A percentile compares a stretch with the other conserved stretches of the same genome.
Evolutionary conservation across 2,329 filamentous ascomycete genomes (phyloP).

Genomic region (Curvularia eragrostidis): DNA sequence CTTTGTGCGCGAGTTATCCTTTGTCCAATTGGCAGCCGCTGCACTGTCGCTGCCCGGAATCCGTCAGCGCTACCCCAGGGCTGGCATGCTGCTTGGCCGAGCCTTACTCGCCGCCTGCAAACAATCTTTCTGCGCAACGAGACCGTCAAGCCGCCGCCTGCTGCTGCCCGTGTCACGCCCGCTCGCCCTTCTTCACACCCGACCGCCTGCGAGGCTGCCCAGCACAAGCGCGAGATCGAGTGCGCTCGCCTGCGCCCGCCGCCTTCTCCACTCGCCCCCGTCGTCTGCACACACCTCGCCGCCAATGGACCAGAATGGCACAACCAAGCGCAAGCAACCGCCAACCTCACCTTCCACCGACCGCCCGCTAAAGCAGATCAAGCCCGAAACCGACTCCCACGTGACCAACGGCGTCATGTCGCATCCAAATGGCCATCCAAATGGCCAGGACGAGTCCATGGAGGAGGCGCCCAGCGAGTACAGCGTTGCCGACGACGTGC

Average conservation of each 20-base stretch:
- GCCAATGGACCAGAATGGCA: conserved; percentile 59
- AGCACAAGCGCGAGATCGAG: not conserved
- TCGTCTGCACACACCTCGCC: conserved; percentile 4
- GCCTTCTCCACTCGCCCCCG: conserved; percentile 6
- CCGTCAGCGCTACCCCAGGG: conserved; percentile 5
- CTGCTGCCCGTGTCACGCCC: conserved; percentile 16
- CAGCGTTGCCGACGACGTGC: conserved; percentile 53
- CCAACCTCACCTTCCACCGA: conserved; percentile 55
- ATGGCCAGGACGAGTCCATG: conserved; percentile 44
- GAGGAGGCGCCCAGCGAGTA: conserved; percentile 39
- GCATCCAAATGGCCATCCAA: conserved; percentile 24
- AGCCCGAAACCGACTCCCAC: conserved; percentile 57
- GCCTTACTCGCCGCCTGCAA: conserved; percentile 38
- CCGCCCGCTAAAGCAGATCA: conserved; percentile 63
- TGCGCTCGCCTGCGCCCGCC: conserved; percentile 16
- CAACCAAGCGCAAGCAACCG: conserved; percentile 64
- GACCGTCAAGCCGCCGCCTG: conserved; percentile 17
- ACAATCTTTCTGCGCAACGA: conserved; percentile 33
- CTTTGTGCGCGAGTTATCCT: conserved; percentile 9
- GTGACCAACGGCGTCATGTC: conserved; percentile 43
- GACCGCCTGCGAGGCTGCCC: conserved; percentile 2
- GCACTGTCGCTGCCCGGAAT: conserved; percentile 10
- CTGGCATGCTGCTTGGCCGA: conserved; percentile 43
- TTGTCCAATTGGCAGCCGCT: conserved; percentile 10
- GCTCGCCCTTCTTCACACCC: conserved; percentile 9